Evolutionary conservation across 1,284 basidiomycete species (phyloP).

Genomic region (Farysia itapuensis): DNA sequence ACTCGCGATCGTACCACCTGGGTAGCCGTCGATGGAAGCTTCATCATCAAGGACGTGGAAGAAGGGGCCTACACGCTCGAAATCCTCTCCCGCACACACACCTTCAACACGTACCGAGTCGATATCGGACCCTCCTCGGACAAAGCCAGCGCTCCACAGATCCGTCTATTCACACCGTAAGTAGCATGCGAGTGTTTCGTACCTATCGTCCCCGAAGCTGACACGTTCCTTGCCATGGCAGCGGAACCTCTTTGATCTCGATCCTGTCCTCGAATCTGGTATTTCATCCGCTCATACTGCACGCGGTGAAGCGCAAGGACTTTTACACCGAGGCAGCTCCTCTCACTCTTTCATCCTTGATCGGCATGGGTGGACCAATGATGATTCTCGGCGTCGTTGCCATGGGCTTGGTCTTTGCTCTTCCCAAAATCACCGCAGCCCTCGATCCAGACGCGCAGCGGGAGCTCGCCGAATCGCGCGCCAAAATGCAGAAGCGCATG

Average conservation of each 20-base stretch:
- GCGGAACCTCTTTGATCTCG: slow-evolving; percentile 26
- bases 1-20: slow-evolving; percentile 25
- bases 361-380: slow-evolving; percentile 35
- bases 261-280: slow-evolving; percentile 17
- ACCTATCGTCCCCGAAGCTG: no score
- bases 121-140: slow-evolving; percentile 13
- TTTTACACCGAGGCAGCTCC: slow-evolving; percentile 32
- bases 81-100: slow-evolving; percentile 20
- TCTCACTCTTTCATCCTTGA: slow-evolving; percentile 22
- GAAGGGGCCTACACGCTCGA: slow-evolving; percentile 36
- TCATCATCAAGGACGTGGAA: slow-evolving; percentile 35
- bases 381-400: slow-evolving; percentile 28
- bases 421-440: slow-evolving; percentile 26
- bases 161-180: slow-evolving; percentile 33
- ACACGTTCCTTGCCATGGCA: no score
- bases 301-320: slow-evolving; percentile 26
- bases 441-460: slow-evolving; percentile 40
- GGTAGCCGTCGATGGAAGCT: slow-evolving; percentile 29
- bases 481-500: slow-evolving; percentile 36
- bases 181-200: neutral
- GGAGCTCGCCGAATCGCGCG: slow-evolving; percentile 33
- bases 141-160: slow-evolving; percentile 29
- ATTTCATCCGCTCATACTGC: slow-evolving; percentile 30
- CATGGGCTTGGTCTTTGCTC: slow-evolving; percentile 29
- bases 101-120: slow-evolving; percentile 34